These are phyloP conservation scores for Aureobasidium musti DNA, from an alignment of 2,329 filamentous ascomycete species.

Conservation along the genomic window DNA sequence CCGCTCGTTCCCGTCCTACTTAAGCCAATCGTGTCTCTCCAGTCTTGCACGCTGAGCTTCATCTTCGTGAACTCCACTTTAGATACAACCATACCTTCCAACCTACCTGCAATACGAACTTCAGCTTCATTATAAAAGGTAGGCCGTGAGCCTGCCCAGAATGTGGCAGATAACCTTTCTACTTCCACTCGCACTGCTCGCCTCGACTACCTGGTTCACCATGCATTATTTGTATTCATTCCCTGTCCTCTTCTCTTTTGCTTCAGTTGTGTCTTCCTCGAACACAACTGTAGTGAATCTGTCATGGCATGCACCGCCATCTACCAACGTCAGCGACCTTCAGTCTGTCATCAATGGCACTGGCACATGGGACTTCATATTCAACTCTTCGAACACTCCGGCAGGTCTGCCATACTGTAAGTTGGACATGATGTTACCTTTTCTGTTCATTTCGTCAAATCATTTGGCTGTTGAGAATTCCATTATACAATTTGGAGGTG, in stretches of 20 bases:
- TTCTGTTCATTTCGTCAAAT: background rate
- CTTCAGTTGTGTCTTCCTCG: slow-evolving; percentile 2
- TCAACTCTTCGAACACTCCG: slow-evolving; percentile 64
- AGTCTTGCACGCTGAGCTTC: slow-evolving; percentile 11
- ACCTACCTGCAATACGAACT: background rate
- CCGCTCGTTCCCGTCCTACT: background rate
- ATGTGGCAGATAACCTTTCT: slow-evolving; percentile 31
- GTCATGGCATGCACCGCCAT: slow-evolving; percentile 61
- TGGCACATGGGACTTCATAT: slow-evolving; percentile 73
- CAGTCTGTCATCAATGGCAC: slow-evolving; percentile 57
- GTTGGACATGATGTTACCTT: background rate
- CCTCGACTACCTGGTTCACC: slow-evolving; percentile 34
- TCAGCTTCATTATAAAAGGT: background rate
- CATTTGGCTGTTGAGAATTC: no score
- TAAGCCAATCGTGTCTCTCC: slow-evolving; percentile 14
- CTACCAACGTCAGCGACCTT: slow-evolving; percentile 63
- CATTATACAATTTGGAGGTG: no score
- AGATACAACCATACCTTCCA: background rate
- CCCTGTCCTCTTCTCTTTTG: slow-evolving; percentile 33
- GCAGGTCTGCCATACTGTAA: slow-evolving; percentile 53
- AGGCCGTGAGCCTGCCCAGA: background rate
- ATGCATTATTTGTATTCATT: slow-evolving; percentile 37
- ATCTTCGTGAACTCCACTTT: slow-evolving; percentile 1
- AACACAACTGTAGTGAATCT: slow-evolving; percentile 45
- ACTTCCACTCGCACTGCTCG: slow-evolving; percentile 36